phyloP scores from a whole-genome alignment of 768 basidiomycete genomes.

The Tubosaeta sp. region DNA sequence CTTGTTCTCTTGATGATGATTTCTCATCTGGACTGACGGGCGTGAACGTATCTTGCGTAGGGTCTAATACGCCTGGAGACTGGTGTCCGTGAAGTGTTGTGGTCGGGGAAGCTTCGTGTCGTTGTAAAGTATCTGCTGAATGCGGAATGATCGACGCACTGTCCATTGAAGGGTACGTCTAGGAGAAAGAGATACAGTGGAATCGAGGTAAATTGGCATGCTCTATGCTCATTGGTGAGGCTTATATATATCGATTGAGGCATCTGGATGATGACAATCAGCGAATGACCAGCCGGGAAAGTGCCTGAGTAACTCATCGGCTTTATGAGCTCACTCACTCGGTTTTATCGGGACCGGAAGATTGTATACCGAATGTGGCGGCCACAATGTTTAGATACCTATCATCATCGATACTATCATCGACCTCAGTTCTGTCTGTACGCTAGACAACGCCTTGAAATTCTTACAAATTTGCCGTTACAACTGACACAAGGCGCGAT shows the following conservation, averaged over 20 bases:
- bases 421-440: too few species aligned
- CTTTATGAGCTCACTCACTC: slow-evolving; percentile 3
- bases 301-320: neutral
- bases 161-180: neutral
- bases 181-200: neutral
- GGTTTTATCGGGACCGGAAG: neutral
- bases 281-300: slow-evolving; percentile 1
- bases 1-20: neutral
- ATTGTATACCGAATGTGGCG: too few species aligned
- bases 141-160: too few species aligned
- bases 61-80: neutral
- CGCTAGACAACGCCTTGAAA: too few species aligned
- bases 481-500: neutral
- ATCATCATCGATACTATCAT: too few species aligned
- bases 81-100: slow-evolving; percentile 9
- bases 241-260: too few species aligned
- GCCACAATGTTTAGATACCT: neutral
- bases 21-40: neutral
- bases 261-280: slow-evolving; percentile 2
- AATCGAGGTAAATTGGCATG: too few species aligned
- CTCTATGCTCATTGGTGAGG: too few species aligned
- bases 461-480: neutral
- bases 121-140: neutral
- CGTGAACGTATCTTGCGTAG: neutral
- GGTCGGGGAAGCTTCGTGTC: slow-evolving; percentile 4